Percentiles rank a stretch among this genome's conserved stretches.
Conservation (phyloP, 179 eudicot species). For the Silene noctiflora region DNA sequence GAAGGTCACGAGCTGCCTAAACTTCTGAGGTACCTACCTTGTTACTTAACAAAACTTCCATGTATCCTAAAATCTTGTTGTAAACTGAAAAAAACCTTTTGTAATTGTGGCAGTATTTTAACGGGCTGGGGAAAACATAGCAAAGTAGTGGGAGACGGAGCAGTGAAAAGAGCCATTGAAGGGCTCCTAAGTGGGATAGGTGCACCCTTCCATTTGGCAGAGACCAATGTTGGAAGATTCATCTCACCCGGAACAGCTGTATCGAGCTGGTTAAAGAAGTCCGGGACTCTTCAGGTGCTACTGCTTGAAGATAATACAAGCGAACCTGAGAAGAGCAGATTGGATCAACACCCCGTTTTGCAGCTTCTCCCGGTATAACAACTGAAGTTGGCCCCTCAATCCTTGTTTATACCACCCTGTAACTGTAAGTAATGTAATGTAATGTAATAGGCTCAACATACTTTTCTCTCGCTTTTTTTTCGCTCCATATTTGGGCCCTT, state of each 20-base stretch:
- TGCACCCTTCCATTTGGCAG: constrained; percentile 70
- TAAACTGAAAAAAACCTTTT: not conserved
- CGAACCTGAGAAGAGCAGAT: constrained; percentile 26
- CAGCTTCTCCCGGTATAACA: constrained; percentile 42
- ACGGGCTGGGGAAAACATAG: constrained; percentile 99
- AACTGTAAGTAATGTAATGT: constrained; percentile 26
- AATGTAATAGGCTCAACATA: constrained; percentile 16
- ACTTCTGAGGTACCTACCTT: constrained; percentile 55
- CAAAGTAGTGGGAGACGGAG: constrained; percentile 86
- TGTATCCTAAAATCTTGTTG: not conserved
- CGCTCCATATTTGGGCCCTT: constrained; percentile 6
- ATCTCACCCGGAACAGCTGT: constrained; percentile 73
- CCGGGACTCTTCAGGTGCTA: constrained; percentile 61
- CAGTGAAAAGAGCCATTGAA: constrained; percentile 73
- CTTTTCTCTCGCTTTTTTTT: not conserved
- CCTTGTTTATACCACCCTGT: constrained; percentile 20
- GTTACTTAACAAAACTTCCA: not conserved
- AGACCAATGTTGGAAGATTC: constrained; percentile 80
- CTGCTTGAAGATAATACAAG: constrained; percentile 68
- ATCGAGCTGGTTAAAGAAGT: constrained; percentile 72
- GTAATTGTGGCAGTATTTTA: constrained; percentile 53
- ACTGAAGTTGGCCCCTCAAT: constrained; percentile 4
- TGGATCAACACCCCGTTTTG: constrained; percentile 35
- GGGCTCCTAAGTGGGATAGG: constrained; percentile 71
- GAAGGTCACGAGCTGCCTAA: constrained; percentile 87